Base-by-base conservation (phyloP, 768 basidiomycete species). In the Lactifluus pinguis region DNA sequence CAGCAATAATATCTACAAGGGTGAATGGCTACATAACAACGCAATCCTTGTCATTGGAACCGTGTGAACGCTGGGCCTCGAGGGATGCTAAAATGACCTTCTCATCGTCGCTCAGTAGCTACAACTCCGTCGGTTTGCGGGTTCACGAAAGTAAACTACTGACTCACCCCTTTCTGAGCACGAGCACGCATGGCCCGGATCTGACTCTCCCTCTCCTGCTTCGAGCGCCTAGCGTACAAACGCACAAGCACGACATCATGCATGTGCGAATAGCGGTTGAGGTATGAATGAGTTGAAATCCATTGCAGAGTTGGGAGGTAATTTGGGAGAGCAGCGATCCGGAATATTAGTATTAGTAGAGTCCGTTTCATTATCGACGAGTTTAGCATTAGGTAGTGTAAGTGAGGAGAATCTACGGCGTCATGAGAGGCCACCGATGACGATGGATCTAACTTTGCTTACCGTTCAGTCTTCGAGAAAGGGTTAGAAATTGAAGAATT, bases 151-250 rank as follows among this genome's bases (percentile, higher is more conserved):
- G 17, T 14, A 36, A 13, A 59, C 49, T 19, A 42, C 38, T 13
- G 29, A 76, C 83, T 67, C 72, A 89, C 83, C 65, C 89, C 89
- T 73, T 87, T 92, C 79, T 79, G 80, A 6, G 83, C 86, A 44
- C 89, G 81, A 60, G 80, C 84, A 69, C 80, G 76, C 83, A 92
- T 83, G 3, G 85, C 88, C 71, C 80, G 83, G 62, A 81, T 70
- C 68, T 78, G 77, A 66, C 87, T 90, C 68, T 84, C 84, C 68
- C 80, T 77, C 72, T 92, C 90, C 13, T 83, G 84, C 73, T 76
- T 84, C 45, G 87, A 87, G 21, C 88, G 86, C 66, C 88, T 89
- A 69, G 59, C 38, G 55, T 65, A 69, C 62, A 25, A 67, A 72
- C 72, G 70, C 60, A 48, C 62, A 25, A 67, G 71, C 72, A 70